Base-by-base conservation (phyloP, 352 stramenopile genomes). In the Globisporangium paroecandrum region DNA sequence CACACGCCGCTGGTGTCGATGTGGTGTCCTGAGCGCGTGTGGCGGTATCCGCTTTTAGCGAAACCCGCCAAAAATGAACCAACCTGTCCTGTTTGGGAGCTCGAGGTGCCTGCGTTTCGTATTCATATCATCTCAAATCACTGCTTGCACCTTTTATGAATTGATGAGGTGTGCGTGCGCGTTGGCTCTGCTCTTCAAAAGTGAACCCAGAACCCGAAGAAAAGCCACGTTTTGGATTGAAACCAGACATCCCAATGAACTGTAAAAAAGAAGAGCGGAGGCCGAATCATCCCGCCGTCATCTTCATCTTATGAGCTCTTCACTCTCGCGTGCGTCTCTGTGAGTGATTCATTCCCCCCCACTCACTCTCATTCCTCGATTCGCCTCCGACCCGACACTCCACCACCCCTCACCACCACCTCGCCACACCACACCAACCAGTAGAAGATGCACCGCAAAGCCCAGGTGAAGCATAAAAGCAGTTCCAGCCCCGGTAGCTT, bases 331-430 rank as follows among this genome's bases (percentile, higher is more conserved):
- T n/a, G 41, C 41, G 15, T 47, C 32, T 18, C 36, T 43, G 12
- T 43, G 12, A 43, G 15, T 43, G 36, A 43, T 43, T 43, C n/a
- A 12, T 27, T 22, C 46, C 5, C 15, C 27, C 15, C 54, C 54
- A 8, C 53, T 58, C 54, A 3, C 55, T 61, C 27, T 61, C 55
- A 61, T 61, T 61, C 55, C 20, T 9, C 55, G 29, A 61, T 61
- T 36, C 55, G 29, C 55, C 29, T 47, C 20, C 8, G 20, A 12
- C 9, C 22, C 20, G 18, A n/a, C 55, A 61, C 29, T 27, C 55
- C 9, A 58, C 20, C 46, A 22, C 46, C 18, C 9, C 46, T 8
- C 49, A 25, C 12, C 53, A 36, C 9, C 15, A n/a, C 49, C 49
- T 32, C 24, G 49, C 51, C 15, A 13, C 29, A 12, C 12, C 54